Conservation (phyloP, 192 early-diverging fungal species). For the Cetraspora pellucida region DNA sequence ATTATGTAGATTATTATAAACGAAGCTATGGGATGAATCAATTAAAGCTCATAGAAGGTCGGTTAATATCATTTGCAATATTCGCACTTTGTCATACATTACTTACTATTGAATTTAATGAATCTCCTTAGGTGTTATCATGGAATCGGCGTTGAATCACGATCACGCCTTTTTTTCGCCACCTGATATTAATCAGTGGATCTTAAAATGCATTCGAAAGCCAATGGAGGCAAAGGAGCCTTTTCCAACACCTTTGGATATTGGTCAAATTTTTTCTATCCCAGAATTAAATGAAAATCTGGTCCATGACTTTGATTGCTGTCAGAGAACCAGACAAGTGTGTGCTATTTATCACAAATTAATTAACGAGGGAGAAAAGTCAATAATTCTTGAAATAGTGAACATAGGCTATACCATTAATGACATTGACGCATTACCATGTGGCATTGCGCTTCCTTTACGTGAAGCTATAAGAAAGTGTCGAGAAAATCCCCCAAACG, state of each 20-base stretch:
- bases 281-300: neutral
- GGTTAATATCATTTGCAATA: neutral
- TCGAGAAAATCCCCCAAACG: slow-evolving; percentile 46
- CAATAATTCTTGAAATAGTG: slow-evolving; percentile 48
- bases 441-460: slow-evolving; percentile 58
- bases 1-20: slow-evolving; percentile 44
- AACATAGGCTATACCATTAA: slow-evolving; percentile 34
- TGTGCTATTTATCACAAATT: slow-evolving; percentile 34
- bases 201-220: slow-evolving; percentile 14
- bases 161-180: slow-evolving; percentile 14
- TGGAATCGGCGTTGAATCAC: neutral
- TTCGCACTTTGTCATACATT: neutral
- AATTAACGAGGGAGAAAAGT: slow-evolving; percentile 34
- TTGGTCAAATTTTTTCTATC: slow-evolving; percentile 35
- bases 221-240: neutral
- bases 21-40: slow-evolving; percentile 28
- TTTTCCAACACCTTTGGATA: slow-evolving; percentile 34
- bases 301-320: slow-evolving; percentile 7
- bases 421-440: slow-evolving; percentile 54
- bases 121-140: neutral
- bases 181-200: slow-evolving; percentile 31
- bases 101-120: neutral
- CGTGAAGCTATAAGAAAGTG: slow-evolving; percentile 56
- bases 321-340: slow-evolving; percentile 34
- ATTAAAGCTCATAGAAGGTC: slow-evolving; percentile 32